Evolutionary conservation across 257 asterid genomes (phyloP).

Genomic region (Solanum commersonii): DNA sequence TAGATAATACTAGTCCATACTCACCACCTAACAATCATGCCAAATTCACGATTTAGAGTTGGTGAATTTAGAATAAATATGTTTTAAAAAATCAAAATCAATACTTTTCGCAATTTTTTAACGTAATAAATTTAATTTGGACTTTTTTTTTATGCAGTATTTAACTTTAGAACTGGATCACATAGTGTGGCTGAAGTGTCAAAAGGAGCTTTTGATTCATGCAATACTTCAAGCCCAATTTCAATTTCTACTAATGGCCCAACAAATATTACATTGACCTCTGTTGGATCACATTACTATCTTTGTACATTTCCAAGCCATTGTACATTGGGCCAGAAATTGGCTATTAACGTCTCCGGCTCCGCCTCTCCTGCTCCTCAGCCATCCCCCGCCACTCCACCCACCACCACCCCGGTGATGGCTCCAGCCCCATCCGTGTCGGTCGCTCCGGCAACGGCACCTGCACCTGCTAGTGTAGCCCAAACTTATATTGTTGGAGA

Average conservation of each 20-base stretch:
- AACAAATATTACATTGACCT: slow-evolving; percentile 27
- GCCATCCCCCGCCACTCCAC: background rate
- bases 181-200: slow-evolving; percentile 56
- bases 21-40: background rate
- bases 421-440: slow-evolving; percentile 10
- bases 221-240: slow-evolving; percentile 37
- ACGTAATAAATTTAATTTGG: too few relatives aligned
- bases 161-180: slow-evolving; percentile 35
- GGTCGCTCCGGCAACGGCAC: slow-evolving; percentile 10
- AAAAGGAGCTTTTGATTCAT: slow-evolving; percentile 26
- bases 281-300: slow-evolving; percentile 47
- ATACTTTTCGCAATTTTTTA: rapidly evolving
- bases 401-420: slow-evolving; percentile 1
- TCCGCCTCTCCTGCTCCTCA: slow-evolving; percentile 13
- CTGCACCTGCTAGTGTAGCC: slow-evolving; percentile 19
- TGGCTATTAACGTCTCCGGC: slow-evolving; percentile 54
- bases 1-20: background rate
- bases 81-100: background rate
- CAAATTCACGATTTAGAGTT: background rate
- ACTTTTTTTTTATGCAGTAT: slow-evolving; percentile 17
- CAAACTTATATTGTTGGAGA: slow-evolving; percentile 48
- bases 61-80: background rate
- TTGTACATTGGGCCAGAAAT: slow-evolving; percentile 40
- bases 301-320: slow-evolving; percentile 41
- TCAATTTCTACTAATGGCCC: slow-evolving; percentile 33